Base-by-base conservation (phyloP, 179 eudicot genomes). In the Camellia oleifera region DNA sequence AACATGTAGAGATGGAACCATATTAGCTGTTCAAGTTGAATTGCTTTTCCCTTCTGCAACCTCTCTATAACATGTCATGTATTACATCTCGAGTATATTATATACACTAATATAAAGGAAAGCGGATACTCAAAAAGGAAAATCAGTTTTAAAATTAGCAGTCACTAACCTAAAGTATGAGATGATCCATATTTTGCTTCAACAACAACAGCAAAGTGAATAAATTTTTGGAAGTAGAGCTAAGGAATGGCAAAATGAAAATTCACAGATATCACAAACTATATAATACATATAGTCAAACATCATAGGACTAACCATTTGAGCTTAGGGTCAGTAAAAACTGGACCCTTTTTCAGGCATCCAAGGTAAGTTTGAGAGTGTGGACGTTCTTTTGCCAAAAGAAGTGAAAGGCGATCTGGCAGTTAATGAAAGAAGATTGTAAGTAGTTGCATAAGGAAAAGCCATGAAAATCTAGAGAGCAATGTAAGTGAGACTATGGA, bases 271-370 rank as follows among this genome's bases (percentile, higher is more conserved):
- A 54, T 54, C 26, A 67, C 0, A 5, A 12, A 68, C 26, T 13
- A 32, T 32, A 32, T 32, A 32, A 32, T 32, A 56, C 1, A 20
- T 45, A 76, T 14, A 67, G 50, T 14, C 8, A 53, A 46, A 79
- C 50, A 77, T 67, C 69, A 70, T 23, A 58, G 60, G 77, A 84
- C 97, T 82, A 80, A 95, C 98, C 98, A 95, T 93, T 95, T 93
- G 45, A 92, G 93, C 75, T 89, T 91, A 3, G 97, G 93, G 81
- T 91, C 94, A 40, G 97, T 93, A 83, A 95, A 93, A 74, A 95
- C 98, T 32, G 97, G 98, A 61, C 99, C 99, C 80, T 95, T 95
- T 73, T 95, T 95, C 99, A 95, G 87, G 90, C 99, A 95, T 78
- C 99, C 99, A 71, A 95, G 85, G 78, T 95, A 95, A 69, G 99